Conservation (phyloP, 805 yeast species). For the Starmerella riodocensis region DNA sequence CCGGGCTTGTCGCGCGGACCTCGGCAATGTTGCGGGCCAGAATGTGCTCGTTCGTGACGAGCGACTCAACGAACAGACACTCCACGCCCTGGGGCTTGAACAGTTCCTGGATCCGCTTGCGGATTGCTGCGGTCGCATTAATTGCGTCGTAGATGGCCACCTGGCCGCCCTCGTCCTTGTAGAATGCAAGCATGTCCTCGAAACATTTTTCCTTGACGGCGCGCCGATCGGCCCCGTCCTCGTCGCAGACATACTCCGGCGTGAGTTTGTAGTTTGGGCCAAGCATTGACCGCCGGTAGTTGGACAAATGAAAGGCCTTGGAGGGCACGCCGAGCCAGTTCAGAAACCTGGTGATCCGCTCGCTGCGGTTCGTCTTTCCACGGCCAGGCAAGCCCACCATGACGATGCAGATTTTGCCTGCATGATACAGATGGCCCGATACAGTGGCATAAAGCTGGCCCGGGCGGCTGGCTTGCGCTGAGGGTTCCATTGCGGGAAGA, state of each 20-base stretch:
- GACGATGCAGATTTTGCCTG: slow-evolving; percentile 81
- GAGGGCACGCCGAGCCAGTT: slow-evolving; percentile 95
- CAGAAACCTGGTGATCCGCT: slow-evolving; percentile 77
- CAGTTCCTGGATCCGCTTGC: slow-evolving; percentile 38
- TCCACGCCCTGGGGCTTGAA: slow-evolving; percentile 52
- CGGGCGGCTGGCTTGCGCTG: slow-evolving; percentile 40
- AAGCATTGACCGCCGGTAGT: slow-evolving; percentile 54
- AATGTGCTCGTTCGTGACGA: slow-evolving; percentile 59
- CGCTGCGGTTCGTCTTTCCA: slow-evolving; percentile 88
- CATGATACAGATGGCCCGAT: slow-evolving; percentile 84
- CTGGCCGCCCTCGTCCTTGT: slow-evolving; percentile 63
- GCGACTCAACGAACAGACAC: slow-evolving; percentile 75
- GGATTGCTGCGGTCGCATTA: slow-evolving; percentile 60
- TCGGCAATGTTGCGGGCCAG: slow-evolving; percentile 67
- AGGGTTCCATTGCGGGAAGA: too few species aligned
- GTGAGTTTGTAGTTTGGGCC: slow-evolving; percentile 40
- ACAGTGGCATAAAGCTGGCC: slow-evolving; percentile 80
- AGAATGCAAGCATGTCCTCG: slow-evolving; percentile 53
- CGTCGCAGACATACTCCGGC: slow-evolving; percentile 50
- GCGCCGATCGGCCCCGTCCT: slow-evolving; percentile 42
- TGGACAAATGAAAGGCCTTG: slow-evolving; percentile 82
- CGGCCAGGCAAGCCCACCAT: slow-evolving; percentile 91
- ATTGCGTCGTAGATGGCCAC: slow-evolving; percentile 94
- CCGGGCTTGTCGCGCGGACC: slow-evolving; percentile 70
- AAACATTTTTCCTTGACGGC: slow-evolving; percentile 51